These are phyloP conservation scores for Capsicum pubescens DNA, from an alignment of 257 asterid species.

Conservation along the genomic window DNA sequence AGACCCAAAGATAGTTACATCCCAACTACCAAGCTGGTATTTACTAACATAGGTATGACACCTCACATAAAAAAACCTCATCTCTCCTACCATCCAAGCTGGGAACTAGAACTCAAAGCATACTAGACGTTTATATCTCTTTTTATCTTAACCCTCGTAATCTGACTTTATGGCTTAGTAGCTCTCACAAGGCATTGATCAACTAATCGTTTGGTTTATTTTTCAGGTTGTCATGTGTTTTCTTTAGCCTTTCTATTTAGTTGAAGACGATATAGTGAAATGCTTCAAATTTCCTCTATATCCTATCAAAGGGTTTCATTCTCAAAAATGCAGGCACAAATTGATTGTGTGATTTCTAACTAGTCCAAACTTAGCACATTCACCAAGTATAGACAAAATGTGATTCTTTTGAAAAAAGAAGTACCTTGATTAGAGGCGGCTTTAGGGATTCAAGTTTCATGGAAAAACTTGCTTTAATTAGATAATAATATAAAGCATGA, in stretches of 20 bases:
- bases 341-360: not conserved
- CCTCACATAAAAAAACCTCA: not conserved
- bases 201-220: not conserved
- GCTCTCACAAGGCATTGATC: not conserved
- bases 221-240: not conserved
- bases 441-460: not conserved
- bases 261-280: not conserved
- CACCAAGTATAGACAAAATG: not conserved
- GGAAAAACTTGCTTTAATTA: not conserved
- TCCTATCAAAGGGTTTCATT: not conserved
- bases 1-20: not conserved
- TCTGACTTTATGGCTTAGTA: not conserved
- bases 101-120: not conserved
- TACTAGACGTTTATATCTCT: not conserved
- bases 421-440: not conserved
- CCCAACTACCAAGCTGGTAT: not conserved
- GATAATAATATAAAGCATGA: not conserved
- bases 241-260: not conserved
- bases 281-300: not conserved
- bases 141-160: not conserved
- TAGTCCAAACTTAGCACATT: not conserved
- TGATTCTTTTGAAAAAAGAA: not conserved
- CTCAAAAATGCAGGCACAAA: conserved; percentile 2
- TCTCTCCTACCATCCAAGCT: conserved; percentile 9
- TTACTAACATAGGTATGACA: not conserved